phyloP scores from a whole-genome alignment of 768 basidiomycete species.

The Panaeolus cyanescens region DNA sequence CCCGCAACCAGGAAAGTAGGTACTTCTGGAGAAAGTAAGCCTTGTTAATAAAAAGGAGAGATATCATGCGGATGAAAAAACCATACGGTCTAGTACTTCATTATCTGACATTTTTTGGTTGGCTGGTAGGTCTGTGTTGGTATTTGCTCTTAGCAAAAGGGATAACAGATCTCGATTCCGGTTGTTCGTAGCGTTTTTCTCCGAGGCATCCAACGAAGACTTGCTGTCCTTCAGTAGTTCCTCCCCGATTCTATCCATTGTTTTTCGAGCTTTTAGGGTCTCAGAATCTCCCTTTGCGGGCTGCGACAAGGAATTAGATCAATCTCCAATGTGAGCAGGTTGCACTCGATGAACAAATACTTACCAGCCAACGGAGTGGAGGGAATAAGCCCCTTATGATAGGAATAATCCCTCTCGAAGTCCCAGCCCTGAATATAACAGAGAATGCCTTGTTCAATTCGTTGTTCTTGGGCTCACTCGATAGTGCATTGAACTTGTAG shows the following conservation, averaged over 20 bases:
- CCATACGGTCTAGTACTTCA: conserved; percentile 54
- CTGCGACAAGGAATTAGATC: conserved; percentile 15
- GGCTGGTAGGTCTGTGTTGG: conserved; percentile 53
- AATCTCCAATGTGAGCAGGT: not conserved
- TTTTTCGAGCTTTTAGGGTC: conserved; percentile 27
- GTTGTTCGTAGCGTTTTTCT: conserved; percentile 23
- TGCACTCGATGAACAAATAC: not conserved
- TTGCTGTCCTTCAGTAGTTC: conserved; percentile 53
- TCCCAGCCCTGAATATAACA: conserved; percentile 42
- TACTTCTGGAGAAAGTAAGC: conserved; percentile 38
- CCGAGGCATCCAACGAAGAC: conserved; percentile 18
- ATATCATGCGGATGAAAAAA: not conserved
- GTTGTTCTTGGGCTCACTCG: conserved; percentile 30
- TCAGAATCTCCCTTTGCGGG: conserved; percentile 30
- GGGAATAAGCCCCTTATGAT: conserved; percentile 34
- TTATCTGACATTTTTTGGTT: conserved; percentile 54
- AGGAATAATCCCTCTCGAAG: conserved; percentile 29
- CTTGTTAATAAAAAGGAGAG: not conserved
- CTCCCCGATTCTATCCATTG: conserved; percentile 47
- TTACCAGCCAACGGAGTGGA: conserved; percentile 34
- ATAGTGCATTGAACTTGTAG: conserved; percentile 27
- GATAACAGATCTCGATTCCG: conserved; percentile 55
- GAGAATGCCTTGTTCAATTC: conserved; percentile 52
- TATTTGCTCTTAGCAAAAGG: conserved; percentile 59
- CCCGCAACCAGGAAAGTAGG: conserved; percentile 58